These are phyloP conservation scores for Backusella parvicylindrica DNA, from an alignment of 192 early-diverging fungal genomes.

Conservation along the genomic window DNA sequence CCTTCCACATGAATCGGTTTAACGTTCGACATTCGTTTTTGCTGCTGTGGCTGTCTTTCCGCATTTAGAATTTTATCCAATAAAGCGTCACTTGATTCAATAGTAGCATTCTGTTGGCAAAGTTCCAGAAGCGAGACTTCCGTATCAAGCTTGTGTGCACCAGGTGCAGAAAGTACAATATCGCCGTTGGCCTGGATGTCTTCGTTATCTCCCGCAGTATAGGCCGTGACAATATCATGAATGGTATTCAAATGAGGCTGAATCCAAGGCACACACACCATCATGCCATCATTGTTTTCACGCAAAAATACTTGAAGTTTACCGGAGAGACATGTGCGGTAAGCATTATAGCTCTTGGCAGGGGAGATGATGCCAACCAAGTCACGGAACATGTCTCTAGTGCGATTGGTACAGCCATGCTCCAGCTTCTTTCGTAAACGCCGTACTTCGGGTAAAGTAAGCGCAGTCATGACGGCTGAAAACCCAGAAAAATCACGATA, in stretches of 20 bases:
- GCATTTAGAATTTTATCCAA: background rate
- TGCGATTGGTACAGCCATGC: constrained; percentile 35
- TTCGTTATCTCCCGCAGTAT: constrained; percentile 37
- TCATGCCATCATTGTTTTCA: constrained; percentile 17
- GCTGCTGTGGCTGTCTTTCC: background rate
- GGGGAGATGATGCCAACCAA: constrained; percentile 28
- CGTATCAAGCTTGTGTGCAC: constrained; percentile 39
- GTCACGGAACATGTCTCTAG: constrained; percentile 35
- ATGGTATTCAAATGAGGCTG: constrained; percentile 43
- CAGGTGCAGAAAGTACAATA: constrained; percentile 37
- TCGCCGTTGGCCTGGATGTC: constrained; percentile 6
- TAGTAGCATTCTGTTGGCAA: constrained; percentile 30
- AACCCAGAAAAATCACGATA: constrained; percentile 55
- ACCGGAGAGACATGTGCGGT: constrained; percentile 31
- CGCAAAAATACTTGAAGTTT: background rate
- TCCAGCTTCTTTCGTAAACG: constrained; percentile 42
- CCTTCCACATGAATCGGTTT: constrained; percentile 7
- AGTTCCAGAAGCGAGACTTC: constrained; percentile 37
- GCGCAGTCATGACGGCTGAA: constrained; percentile 46
- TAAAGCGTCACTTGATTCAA: constrained; percentile 6
- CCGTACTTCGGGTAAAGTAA: constrained; percentile 49
- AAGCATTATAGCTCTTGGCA: constrained; percentile 32
- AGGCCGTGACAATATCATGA: constrained; percentile 31
- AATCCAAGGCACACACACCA: constrained; percentile 49
- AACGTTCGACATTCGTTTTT: background rate